phyloP scores from a whole-genome alignment of 176 grass and related monocot species.

The Triticum monococcum region DNA sequence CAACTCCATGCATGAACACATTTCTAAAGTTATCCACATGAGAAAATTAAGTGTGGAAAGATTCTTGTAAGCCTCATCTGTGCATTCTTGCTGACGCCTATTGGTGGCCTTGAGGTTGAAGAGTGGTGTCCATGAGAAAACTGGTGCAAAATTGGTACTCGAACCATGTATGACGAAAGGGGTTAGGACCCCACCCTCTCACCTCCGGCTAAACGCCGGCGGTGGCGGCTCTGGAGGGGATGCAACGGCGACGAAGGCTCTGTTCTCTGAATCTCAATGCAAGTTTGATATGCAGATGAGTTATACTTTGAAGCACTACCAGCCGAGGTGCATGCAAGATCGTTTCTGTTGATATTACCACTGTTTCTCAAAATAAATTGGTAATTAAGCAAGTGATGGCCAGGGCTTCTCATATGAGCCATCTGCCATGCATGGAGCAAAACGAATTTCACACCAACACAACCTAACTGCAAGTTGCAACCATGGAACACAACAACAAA shows the following conservation, averaged over 20 bases:
- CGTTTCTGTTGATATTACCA: not conserved
- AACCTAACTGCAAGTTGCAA: slow-evolving; percentile 1
- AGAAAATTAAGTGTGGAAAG: not conserved
- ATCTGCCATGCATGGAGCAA: slow-evolving; percentile 26
- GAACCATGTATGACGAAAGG: not conserved
- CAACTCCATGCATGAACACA: not conserved
- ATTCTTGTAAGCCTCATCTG: no score
- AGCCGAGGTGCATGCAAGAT: not conserved
- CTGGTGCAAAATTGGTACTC: not conserved
- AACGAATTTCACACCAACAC: slow-evolving; percentile 11
- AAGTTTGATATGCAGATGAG: not conserved
- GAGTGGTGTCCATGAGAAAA: not conserved
- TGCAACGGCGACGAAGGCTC: not conserved
- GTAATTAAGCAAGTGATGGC: slow-evolving; percentile 28
- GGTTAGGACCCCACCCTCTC: not conserved
- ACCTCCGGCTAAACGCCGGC: no score
- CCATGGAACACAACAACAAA: not conserved
- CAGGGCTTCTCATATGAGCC: slow-evolving; percentile 16
- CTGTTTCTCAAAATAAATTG: not conserved
- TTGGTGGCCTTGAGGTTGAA: not conserved
- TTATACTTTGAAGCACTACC: not conserved
- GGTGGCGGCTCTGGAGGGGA: not conserved
- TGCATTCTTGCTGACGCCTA: not conserved
- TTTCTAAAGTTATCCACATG: not conserved
- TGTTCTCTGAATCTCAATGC: not conserved